Conservation (phyloP, 1,284 basidiomycete genomes). For the Fomitopsis palustris region DNA sequence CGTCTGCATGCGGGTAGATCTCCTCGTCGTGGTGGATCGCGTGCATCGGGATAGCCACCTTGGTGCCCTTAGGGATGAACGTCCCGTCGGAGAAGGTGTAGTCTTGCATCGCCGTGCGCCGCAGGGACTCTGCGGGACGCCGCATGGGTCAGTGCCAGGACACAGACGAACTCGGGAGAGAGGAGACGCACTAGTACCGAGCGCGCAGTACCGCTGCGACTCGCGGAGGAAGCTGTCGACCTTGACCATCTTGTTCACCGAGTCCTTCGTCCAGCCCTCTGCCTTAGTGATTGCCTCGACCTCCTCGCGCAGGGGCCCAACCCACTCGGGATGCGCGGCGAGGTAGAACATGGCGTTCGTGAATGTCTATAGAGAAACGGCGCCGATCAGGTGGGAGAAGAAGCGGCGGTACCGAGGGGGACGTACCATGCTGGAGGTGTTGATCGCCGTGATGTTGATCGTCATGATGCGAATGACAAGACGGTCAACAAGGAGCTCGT, state of each 20-base stretch:
- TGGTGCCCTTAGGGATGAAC: constrained; percentile 35
- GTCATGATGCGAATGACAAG: constrained; percentile 37
- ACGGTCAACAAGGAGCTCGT: constrained; percentile 28
- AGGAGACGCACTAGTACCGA: not conserved
- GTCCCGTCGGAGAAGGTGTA: constrained; percentile 41
- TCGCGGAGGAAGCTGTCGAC: constrained; percentile 50
- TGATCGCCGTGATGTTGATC: constrained; percentile 42
- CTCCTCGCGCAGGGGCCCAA: constrained; percentile 39
- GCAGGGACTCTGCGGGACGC: constrained; percentile 26
- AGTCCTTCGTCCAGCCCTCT: constrained; percentile 40
- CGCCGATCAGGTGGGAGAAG: not conserved
- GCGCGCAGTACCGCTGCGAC: constrained; percentile 26
- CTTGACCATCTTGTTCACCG: constrained; percentile 38
- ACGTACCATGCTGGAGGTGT: constrained; percentile 37
- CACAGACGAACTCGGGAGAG: not conserved
- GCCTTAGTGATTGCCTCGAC: constrained; percentile 28
- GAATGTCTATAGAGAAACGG: constrained; percentile 1
- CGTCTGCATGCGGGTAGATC: constrained; percentile 9
- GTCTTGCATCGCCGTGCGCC: constrained; percentile 33
- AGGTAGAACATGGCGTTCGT: constrained; percentile 24
- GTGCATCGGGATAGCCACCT: constrained; percentile 23
- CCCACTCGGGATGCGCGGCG: constrained; percentile 34
- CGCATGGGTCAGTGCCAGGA: not conserved
- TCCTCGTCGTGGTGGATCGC: constrained; percentile 11
- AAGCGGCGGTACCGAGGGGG: not conserved